Percentiles rank a stretch among this genome's conserved stretches.
Conservation (phyloP, 306 rosid species). For the Malus orientalis region DNA sequence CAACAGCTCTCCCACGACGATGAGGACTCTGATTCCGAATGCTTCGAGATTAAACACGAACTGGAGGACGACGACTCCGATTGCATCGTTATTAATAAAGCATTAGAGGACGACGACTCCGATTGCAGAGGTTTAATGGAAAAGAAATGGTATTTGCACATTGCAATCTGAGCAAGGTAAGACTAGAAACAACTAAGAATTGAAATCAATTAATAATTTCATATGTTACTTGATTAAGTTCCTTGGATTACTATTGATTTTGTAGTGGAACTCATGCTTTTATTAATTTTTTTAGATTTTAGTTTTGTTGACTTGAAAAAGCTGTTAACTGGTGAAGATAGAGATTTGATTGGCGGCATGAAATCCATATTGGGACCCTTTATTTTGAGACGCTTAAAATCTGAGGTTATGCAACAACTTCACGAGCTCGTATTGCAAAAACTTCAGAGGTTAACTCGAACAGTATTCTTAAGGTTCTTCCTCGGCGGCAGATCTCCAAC, state of each 20-base stretch:
- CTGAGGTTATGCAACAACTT: slow-evolving; percentile 94
- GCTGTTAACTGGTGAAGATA: slow-evolving; percentile 63
- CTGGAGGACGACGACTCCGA: slow-evolving; percentile 9
- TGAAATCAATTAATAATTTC: too few relatives aligned
- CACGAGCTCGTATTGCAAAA: slow-evolving; percentile 66
- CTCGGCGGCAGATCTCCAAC: slow-evolving; percentile 78
- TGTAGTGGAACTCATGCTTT: background rate
- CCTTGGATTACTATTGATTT: background rate
- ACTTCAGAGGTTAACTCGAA: slow-evolving; percentile 31
- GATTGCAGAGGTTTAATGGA: slow-evolving; percentile 28
- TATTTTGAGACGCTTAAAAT: slow-evolving; percentile 81
- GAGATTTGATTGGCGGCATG: slow-evolving; percentile 71
- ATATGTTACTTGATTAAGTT: too few relatives aligned
- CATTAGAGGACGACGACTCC: slow-evolving; percentile 57
- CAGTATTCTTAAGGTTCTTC: slow-evolving; percentile 40
- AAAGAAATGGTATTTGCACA: background rate
- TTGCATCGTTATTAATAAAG: slow-evolving; percentile 36
- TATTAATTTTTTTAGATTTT: background rate
- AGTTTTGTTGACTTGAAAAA: slow-evolving; percentile 74
- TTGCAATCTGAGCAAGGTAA: background rate
- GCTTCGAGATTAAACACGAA: too few relatives aligned
- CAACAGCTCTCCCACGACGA: slow-evolving; percentile 3
- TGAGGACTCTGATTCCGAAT: background rate
- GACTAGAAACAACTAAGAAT: background rate
- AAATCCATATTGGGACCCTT: slow-evolving; percentile 96